These are phyloP conservation scores for Trichoderma koningiopsis DNA, from an alignment of 2,329 filamentous ascomycete genomes.

Conservation along the genomic window DNA sequence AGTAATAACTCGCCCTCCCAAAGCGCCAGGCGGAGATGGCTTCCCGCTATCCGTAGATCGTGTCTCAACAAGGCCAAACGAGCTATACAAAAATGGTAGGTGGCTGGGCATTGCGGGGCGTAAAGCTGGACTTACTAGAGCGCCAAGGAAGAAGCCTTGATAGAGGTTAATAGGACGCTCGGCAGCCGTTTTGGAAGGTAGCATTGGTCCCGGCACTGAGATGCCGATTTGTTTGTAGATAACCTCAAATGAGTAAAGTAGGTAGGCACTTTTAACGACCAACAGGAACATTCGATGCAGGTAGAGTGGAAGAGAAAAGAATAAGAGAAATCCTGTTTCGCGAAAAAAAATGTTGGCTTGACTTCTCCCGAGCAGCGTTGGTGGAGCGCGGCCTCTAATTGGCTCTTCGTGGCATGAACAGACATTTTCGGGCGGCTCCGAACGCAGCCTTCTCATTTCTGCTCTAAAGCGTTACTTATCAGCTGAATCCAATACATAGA, in stretches of 20 bases:
- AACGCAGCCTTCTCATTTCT: background rate
- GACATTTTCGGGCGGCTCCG: background rate
- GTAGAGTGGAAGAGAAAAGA: background rate
- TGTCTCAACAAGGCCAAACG: background rate
- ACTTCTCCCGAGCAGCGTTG: background rate
- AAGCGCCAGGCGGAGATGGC: background rate
- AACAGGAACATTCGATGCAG: background rate
- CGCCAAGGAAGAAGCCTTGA: background rate
- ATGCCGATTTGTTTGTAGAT: background rate
- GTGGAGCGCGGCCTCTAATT: background rate
- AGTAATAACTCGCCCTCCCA: background rate
- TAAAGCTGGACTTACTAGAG: background rate
- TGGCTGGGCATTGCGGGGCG: background rate
- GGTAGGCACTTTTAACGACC: background rate
- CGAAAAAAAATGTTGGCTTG: background rate
- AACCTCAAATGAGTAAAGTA: background rate
- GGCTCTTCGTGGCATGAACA: background rate
- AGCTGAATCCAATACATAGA: background rate
- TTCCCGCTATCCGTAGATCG: conserved; percentile 3
- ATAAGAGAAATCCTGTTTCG: background rate
- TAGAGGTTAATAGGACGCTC: background rate
- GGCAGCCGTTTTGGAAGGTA: conserved; percentile 10
- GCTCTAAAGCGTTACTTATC: background rate
- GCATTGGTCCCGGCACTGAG: conserved; percentile 1
- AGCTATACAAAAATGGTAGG: conserved; percentile 7